phyloP scores from a whole-genome alignment of 2,329 filamentous ascomycete species.

The Epichloe coenophiala region DNA sequence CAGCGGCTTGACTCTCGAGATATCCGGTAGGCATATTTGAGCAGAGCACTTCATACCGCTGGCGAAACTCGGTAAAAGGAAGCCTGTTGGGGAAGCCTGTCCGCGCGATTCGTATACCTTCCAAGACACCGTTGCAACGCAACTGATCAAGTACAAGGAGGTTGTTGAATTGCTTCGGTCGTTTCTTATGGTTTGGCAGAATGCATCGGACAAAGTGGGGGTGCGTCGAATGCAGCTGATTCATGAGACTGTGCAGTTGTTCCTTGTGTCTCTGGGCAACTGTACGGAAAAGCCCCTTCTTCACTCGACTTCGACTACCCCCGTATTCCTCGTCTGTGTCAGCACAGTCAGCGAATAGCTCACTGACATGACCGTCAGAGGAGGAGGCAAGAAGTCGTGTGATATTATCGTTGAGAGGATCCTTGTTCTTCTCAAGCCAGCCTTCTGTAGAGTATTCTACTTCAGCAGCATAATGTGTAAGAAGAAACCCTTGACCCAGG shows the following conservation, averaged over 20 bases:
- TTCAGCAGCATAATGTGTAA: slow-evolving; percentile 95
- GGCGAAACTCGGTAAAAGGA: slow-evolving; percentile 83
- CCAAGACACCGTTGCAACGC: slow-evolving; percentile 98
- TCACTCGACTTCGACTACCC: slow-evolving; percentile 65
- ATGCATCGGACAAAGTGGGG: slow-evolving; percentile 98
- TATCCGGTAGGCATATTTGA: slow-evolving; percentile 79
- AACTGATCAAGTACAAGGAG: slow-evolving; percentile 92
- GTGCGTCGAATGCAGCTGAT: slow-evolving; percentile 85
- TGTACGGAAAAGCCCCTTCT: slow-evolving; percentile 93
- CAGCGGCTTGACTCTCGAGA: slow-evolving; percentile 76
- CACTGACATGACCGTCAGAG: slow-evolving; percentile 67
- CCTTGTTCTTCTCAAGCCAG: slow-evolving; percentile 99
- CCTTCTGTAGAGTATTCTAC: slow-evolving; percentile 92
- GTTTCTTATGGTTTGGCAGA: slow-evolving; percentile 94
- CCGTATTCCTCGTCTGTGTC: slow-evolving; percentile 63
- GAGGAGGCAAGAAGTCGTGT: slow-evolving; percentile 78
- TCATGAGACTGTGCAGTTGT: slow-evolving; percentile 92
- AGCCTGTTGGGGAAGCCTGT: slow-evolving; percentile 94
- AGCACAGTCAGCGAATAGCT: slow-evolving; percentile 76
- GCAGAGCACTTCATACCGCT: slow-evolving; percentile 91
- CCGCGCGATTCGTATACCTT: slow-evolving; percentile 91
- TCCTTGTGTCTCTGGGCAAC: slow-evolving; percentile 97
- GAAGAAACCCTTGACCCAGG: slow-evolving; percentile 80
- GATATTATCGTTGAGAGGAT: slow-evolving; percentile 92
- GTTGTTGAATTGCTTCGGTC: slow-evolving; percentile 81